These are phyloP conservation scores for Fraxinus quadrangulata DNA, from an alignment of 257 asterid genomes.

Conservation along the genomic window DNA sequence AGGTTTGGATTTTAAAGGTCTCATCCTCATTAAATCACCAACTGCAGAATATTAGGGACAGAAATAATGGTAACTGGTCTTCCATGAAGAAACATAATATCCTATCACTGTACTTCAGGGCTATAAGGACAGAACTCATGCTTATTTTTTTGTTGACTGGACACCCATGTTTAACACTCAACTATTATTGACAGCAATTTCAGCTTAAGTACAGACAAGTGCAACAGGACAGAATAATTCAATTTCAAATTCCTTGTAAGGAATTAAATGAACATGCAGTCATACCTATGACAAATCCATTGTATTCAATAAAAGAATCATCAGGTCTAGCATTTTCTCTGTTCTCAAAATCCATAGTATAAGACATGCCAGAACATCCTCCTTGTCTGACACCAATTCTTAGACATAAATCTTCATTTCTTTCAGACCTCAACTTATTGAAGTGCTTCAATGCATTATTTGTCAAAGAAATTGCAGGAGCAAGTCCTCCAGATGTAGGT, in stretches of 20 bases:
- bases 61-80: neutral
- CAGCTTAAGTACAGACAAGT: neutral
- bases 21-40: neutral
- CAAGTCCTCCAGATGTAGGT: slow-evolving; percentile 49
- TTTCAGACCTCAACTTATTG: slow-evolving; percentile 69
- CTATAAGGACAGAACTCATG: neutral
- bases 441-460: slow-evolving; percentile 77
- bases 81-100: neutral
- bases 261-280: slow-evolving; percentile 1
- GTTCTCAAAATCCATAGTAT: slow-evolving; percentile 92
- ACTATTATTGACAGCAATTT: neutral
- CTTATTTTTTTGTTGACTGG: neutral
- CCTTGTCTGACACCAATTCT: slow-evolving; percentile 98
- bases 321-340: slow-evolving; percentile 71
- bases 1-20: neutral
- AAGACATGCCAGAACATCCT: slow-evolving; percentile 98
- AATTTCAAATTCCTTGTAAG: neutral
- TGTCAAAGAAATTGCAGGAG: slow-evolving; percentile 82
- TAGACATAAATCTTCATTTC: slow-evolving; percentile 68
- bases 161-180: neutral
- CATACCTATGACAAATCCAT: slow-evolving; percentile 82
- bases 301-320: slow-evolving; percentile 82
- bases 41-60: neutral
- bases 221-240: neutral
- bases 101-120: neutral